Percentiles rank a stretch among this genome's conserved stretches.
These are phyloP conservation scores for Yamadazyma dushanensis DNA, from an alignment of 1,139 yeast species.

Conservation along the genomic window DNA sequence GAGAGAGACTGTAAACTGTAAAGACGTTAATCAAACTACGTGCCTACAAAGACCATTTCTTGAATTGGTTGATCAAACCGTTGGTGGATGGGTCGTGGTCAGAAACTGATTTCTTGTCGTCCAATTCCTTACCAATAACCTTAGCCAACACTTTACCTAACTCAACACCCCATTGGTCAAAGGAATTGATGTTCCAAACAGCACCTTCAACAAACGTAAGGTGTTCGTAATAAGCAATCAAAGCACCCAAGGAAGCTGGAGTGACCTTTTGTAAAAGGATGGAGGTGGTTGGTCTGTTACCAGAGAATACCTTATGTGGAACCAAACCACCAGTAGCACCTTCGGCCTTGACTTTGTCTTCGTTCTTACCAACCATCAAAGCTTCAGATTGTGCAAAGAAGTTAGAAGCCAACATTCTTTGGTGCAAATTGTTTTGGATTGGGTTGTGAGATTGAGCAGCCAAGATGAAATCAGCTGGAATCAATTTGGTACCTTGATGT, in stretches of 20 bases:
- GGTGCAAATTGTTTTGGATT: constrained; percentile 89
- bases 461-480: constrained; percentile 93
- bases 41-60: constrained; percentile 63
- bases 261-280: constrained; percentile 94
- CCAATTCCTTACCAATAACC: constrained; percentile 87
- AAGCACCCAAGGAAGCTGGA: constrained; percentile 92
- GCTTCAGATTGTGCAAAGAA: constrained; percentile 99
- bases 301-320: constrained; percentile 94
- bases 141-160: constrained; percentile 97
- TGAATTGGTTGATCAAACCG: constrained; percentile 91
- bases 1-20: too few relatives aligned
- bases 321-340: constrained; percentile 84
- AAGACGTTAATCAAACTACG: too few relatives aligned
- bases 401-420: constrained; percentile 96
- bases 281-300: constrained; percentile 98
- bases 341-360: constrained; percentile 80
- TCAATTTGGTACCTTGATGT: constrained; percentile 97
- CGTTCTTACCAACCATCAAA: constrained; percentile 92
- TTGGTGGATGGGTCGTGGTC: constrained; percentile 90
- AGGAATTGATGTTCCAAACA: constrained; percentile 97
- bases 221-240: constrained; percentile 97
- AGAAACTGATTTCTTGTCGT: constrained; percentile 53
- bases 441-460: constrained; percentile 99
- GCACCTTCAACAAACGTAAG: constrained; percentile 98
- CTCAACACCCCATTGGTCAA: constrained; percentile 99